Conservation (phyloP, 805 yeast species). For the Torulaspora maleeae region DNA sequence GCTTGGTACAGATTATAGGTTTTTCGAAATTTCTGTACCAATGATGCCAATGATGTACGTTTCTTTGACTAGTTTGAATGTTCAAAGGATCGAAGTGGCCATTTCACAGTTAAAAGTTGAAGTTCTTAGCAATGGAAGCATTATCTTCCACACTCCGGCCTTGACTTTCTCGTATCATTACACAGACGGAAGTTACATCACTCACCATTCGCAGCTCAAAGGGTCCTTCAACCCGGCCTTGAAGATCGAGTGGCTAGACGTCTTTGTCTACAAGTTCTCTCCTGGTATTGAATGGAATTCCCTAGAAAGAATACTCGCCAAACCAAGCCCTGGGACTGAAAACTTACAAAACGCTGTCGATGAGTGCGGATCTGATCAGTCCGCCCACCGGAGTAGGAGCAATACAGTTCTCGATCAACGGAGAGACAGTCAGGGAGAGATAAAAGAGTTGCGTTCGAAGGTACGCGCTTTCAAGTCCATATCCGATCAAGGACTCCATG, state of each 20-base stretch:
- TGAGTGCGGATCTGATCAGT: neutral
- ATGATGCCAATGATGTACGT: conserved; percentile 57
- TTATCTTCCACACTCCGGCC: conserved; percentile 50
- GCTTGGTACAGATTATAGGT: conserved; percentile 44
- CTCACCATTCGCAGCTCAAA: conserved; percentile 56
- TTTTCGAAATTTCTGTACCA: conserved; percentile 58
- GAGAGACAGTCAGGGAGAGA: conserved; percentile 14
- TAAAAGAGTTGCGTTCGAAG: conserved; percentile 35
- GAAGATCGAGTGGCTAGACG: conserved; percentile 68
- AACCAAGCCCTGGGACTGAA: conserved; percentile 23
- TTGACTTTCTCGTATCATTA: conserved; percentile 49
- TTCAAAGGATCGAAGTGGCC: conserved; percentile 47
- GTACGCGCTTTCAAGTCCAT: conserved; percentile 46
- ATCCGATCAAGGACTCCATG: conserved; percentile 58
- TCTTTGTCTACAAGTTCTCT: conserved; percentile 45
- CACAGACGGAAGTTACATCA: conserved; percentile 65
- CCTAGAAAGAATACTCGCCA: conserved; percentile 40
- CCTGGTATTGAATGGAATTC: conserved; percentile 46
- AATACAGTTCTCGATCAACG: neutral
- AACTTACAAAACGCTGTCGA: conserved; percentile 16
- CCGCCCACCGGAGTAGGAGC: conserved; percentile 3
- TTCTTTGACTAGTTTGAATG: conserved; percentile 48
- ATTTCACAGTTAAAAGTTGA: conserved; percentile 49
- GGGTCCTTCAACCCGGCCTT: conserved; percentile 58
- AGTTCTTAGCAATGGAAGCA: conserved; percentile 49